Percentiles rank a stretch among this genome's conserved stretches.
phyloP scores from a whole-genome alignment of 306 rosid genomes.

The Lotus japonicus region DNA sequence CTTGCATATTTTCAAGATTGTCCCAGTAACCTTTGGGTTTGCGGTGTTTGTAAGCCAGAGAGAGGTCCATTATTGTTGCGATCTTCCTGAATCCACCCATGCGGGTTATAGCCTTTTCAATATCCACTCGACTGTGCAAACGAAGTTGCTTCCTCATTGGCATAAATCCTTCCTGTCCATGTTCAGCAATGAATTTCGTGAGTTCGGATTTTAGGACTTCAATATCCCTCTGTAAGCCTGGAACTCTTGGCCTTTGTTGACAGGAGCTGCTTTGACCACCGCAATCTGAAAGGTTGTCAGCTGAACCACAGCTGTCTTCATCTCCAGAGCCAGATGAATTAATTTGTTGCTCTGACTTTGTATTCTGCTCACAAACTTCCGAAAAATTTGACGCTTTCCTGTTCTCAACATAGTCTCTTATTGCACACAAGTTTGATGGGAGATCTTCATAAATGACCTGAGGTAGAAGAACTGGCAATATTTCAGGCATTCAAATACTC shows the following conservation, averaged over 20 bases:
- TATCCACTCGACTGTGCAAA: conserved; percentile 71
- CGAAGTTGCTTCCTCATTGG: conserved; percentile 95
- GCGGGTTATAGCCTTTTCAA: conserved; percentile 80
- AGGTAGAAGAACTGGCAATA: conserved; percentile 5
- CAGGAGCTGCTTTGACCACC: conserved; percentile 29
- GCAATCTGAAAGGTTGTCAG: conserved; percentile 22
- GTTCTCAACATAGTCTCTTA: conserved; percentile 69
- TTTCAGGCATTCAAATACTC: neutral
- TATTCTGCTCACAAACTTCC: conserved; percentile 28
- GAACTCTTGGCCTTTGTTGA: conserved; percentile 59
- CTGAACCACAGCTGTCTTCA: conserved; percentile 20
- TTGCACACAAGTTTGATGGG: conserved; percentile 83
- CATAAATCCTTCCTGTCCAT: conserved; percentile 94
- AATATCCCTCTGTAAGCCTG: conserved; percentile 77
- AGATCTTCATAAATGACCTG: conserved; percentile 92
- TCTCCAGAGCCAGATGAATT: conserved; percentile 21
- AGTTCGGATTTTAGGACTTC: conserved; percentile 73
- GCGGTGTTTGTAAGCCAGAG: conserved; percentile 79
- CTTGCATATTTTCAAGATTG: conserved; percentile 61
- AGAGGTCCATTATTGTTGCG: conserved; percentile 70
- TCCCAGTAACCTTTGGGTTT: conserved; percentile 97
- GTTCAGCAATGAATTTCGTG: conserved; percentile 59
- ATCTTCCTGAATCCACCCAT: conserved; percentile 92
- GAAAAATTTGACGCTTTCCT: conserved; percentile 22
- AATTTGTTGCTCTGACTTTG: conserved; percentile 27